A percentile compares a stretch with the other conserved stretches of the same genome.
phyloP scores from a whole-genome alignment of 768 basidiomycete genomes.

The Mycena pura region DNA sequence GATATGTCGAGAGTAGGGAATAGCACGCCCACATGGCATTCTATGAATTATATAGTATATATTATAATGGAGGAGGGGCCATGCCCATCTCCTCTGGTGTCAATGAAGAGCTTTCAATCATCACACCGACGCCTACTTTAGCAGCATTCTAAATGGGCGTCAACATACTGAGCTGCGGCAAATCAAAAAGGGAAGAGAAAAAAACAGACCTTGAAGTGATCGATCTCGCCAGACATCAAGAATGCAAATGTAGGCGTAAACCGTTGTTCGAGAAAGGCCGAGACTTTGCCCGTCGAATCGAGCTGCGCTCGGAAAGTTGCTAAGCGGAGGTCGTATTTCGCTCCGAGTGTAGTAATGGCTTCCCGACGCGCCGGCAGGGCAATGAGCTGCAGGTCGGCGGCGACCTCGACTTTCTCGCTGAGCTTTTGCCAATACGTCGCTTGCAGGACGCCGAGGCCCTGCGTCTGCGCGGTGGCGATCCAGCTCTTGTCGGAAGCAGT shows the following conservation, averaged over 20 bases:
- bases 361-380: conserved; percentile 83
- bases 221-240: conserved; percentile 94
- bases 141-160: conserved; percentile 72
- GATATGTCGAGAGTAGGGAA: conserved; percentile 12
- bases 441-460: conserved; percentile 82
- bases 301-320: conserved; percentile 94
- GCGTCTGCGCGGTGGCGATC: conserved; percentile 93
- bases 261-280: conserved; percentile 92
- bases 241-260: conserved; percentile 96
- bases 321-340: conserved; percentile 95
- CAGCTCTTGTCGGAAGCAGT: conserved; percentile 76
- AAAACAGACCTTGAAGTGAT: conserved; percentile 88
- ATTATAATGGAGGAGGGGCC: conserved; percentile 58
- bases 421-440: conserved; percentile 97
- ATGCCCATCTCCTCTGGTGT: conserved; percentile 87
- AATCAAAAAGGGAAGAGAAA: conserved; percentile 2
- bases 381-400: conserved; percentile 87
- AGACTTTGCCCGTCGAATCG: conserved; percentile 94
- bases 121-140: conserved; percentile 96
- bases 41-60: conserved; percentile 28
- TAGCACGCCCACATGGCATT: conserved; percentile 27
- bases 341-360: conserved; percentile 91
- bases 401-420: conserved; percentile 96
- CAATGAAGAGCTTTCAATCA: conserved; percentile 88
- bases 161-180: conserved; percentile 4